Conservation (phyloP, 164 flowering plant genomes). For the Amborella trichopoda region DNA sequence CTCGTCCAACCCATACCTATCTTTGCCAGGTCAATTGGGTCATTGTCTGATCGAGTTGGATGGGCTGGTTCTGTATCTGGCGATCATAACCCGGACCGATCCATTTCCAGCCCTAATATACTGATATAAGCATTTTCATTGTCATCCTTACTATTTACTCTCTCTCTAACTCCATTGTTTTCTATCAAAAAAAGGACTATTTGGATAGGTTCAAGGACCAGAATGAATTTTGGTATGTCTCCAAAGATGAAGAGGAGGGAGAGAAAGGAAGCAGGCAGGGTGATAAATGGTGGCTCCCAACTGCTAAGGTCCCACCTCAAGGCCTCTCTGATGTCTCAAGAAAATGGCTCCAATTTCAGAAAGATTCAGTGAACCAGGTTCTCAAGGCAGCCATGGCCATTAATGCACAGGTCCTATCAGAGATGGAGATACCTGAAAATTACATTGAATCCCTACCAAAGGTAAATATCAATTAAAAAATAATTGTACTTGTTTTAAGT, state of each 20-base stretch:
- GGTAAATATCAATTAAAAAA: constrained; percentile 48
- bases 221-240: constrained; percentile 64
- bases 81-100: too few relatives aligned
- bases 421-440: constrained; percentile 78
- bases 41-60: too few relatives aligned
- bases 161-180: too few relatives aligned
- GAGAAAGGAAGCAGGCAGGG: constrained; percentile 35
- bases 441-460: constrained; percentile 87
- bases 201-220: constrained; percentile 53
- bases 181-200: constrained; percentile 41
- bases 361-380: constrained; percentile 80
- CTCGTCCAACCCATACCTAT: too few relatives aligned
- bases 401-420: constrained; percentile 73
- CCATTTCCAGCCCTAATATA: too few relatives aligned
- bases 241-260: constrained; percentile 31
- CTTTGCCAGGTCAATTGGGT: too few relatives aligned
- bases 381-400: constrained; percentile 94
- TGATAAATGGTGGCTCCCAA: constrained; percentile 93
- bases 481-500: too few relatives aligned
- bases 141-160: too few relatives aligned
- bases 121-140: too few relatives aligned
- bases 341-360: constrained; percentile 63
- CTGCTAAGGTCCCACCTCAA: constrained; percentile 43
- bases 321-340: constrained; percentile 59
- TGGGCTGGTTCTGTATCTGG: too few relatives aligned